Base-by-base conservation (phyloP, 345 rosid species). In the Ceriops zippeliana region DNA sequence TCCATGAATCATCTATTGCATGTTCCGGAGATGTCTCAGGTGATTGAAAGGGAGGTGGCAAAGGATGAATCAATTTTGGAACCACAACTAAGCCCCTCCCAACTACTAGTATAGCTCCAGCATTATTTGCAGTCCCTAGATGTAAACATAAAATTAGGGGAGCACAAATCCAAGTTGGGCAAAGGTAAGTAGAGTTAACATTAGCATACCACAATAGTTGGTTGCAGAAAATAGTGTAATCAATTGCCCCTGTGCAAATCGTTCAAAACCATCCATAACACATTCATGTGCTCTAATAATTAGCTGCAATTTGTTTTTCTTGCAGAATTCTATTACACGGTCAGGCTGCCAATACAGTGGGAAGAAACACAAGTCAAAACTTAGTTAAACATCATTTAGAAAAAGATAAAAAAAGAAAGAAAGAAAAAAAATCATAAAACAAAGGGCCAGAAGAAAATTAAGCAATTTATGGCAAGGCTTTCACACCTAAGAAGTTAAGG, bases 211-310 rank as follows among this genome's bases (percentile, higher is more conserved):
- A 63, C 99, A 95, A 69, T 95, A 95, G 85, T 95, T 95, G 56
- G 99, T 95, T 34, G 99, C 99, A 0, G 99, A 95, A 63, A 95
- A 95, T 17, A 95, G 90, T 53, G 99, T 95, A 60, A 95, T 95
- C 83, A 95, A 78, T 75, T 95, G 99, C 32, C 99, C 99, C 58
- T 95, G 99, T 26, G 99, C 99, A 89, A 95, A 95, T 68, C 99
- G 86, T 75, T 95, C 99, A 79, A 95, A 95, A 63, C 99, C 99
- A 79, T 95, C 99, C 99, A 95, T 95, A 47, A 95, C 99, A 73
- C 99, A 95, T 83, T 95, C 99, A 65, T 95, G 99, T 0, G 99
- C 99, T 70, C 99, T 83, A 31, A 95, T 87, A 52, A 95, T 95
- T 37, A 95, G 90, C 79, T 91, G 99, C 31, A 91, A 77, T 78